A percentile compares a stretch with the other conserved stretches of the same genome.
phyloP scores from a whole-genome alignment of 129 eudicot species.

The Lonicera japonica region DNA sequence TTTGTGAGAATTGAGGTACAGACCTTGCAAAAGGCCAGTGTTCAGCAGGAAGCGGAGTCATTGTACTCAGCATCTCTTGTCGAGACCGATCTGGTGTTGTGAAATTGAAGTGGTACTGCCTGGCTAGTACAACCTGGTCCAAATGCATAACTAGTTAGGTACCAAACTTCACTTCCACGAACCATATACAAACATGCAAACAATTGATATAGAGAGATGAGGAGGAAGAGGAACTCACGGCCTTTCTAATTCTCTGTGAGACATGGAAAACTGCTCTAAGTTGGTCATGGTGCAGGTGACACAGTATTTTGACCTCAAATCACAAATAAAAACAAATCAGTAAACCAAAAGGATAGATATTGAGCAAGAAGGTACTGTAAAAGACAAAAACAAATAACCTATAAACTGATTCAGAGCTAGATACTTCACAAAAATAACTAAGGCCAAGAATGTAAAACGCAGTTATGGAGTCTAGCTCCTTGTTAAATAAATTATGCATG shows the following conservation, averaged over 20 bases:
- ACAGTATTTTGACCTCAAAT: constrained; percentile 73
- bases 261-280: constrained; percentile 90
- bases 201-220: neutral
- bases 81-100: constrained; percentile 85
- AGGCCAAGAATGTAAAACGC: neutral
- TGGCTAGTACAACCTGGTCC: constrained; percentile 58
- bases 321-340: constrained; percentile 18
- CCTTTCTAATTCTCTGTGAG: constrained; percentile 75
- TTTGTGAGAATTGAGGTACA: constrained; percentile 5
- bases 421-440: neutral
- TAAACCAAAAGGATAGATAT: no score
- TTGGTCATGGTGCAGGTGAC: constrained; percentile 93
- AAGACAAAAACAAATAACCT: neutral
- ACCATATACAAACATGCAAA: neutral
- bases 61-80: constrained; percentile 72
- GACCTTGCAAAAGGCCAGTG: constrained; percentile 90
- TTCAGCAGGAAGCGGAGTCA: constrained; percentile 71
- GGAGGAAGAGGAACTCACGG: constrained; percentile 53
- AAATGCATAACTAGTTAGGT: constrained; percentile 12
- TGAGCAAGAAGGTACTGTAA: no score
- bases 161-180: no score
- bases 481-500: no score
- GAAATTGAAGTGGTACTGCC: constrained; percentile 69
- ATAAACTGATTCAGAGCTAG: neutral
- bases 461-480: neutral